Base-by-base conservation (phyloP, 345 rosid genomes). In the Euphorbia tirucalli region DNA sequence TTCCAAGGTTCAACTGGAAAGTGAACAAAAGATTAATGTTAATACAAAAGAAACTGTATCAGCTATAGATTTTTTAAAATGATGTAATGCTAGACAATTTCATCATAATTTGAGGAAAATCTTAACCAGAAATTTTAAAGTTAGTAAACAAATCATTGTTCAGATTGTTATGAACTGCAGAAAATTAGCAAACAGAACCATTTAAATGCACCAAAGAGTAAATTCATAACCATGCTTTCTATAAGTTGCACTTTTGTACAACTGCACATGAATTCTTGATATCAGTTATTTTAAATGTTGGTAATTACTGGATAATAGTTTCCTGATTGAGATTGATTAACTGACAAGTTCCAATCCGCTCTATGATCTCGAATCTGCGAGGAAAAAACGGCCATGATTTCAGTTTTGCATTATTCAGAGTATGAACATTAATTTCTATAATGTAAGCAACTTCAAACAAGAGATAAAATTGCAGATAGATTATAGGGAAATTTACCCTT, bases 221-320 rank as follows among this genome's bases (percentile, higher is more conserved):
- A n/a, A n/a, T n/a, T n/a, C n/a, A n/a, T n/a, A n/a, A n/a, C n/a
- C n/a, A n/a, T n/a, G n/a, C n/a, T n/a, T n/a, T n/a, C n/a, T n/a
- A n/a, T n/a, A n/a, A n/a, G n/a, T n/a, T n/a, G n/a, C n/a, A n/a
- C n/a, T n/a, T n/a, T n/a, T n/a, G n/a, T n/a, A n/a, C n/a, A n/a
- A n/a, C n/a, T n/a, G n/a, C n/a, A n/a, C n/a, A n/a, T n/a, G n/a
- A 7, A 35, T 7, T 35, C 39, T 35, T 55, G 30, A 57, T 21
- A 6, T 48, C 16, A 41, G 2, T 56, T 25, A n/a, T 32, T 50
- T 28, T 57, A 65, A 59, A 18, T 13, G 14, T 39, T 62, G 61
- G 66, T 76, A 71, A 70, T 81, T 89, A 93, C 97, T 57, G 98
- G 97, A 77, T 91, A 93, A 69, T 93, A 93, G 84, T 93, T 93